Evolutionary conservation across 352 stramenopile genomes (phyloP).

Genomic region (Globisporangium cystogenes): DNA sequence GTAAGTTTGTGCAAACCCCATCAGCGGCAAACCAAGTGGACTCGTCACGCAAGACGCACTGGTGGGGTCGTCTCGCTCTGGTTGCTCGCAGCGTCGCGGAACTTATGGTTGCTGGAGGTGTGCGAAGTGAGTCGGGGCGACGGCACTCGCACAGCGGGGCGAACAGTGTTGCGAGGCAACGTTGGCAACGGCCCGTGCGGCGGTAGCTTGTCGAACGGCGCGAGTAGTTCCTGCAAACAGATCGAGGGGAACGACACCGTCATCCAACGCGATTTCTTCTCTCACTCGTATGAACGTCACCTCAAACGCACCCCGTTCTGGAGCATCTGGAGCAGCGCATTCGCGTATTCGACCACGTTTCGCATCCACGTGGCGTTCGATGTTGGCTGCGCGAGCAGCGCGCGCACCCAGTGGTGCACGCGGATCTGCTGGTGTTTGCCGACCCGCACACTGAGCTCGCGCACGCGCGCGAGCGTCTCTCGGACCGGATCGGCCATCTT

Average conservation of each 20-base stretch:
- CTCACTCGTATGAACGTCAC: too few species aligned
- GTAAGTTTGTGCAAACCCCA: background rate
- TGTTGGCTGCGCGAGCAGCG: constrained; percentile 46
- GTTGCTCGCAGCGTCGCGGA: background rate
- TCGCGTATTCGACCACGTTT: constrained; percentile 44
- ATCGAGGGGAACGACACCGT: background rate
- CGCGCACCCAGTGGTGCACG: constrained; percentile 48
- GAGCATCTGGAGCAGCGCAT: constrained; percentile 47
- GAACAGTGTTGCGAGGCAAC: constrained; percentile 42
- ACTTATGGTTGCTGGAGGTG: background rate
- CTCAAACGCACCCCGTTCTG: constrained; percentile 29
- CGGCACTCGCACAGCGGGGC: background rate
- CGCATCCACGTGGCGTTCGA: constrained; percentile 53
- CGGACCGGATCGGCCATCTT: constrained; percentile 21
- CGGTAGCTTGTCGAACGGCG: constrained; percentile 61
- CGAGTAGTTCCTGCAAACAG: constrained; percentile 29
- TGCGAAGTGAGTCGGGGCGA: background rate
- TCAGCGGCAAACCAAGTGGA: background rate
- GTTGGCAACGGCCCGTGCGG: constrained; percentile 45
- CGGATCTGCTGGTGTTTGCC: constrained; percentile 63
- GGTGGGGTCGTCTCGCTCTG: background rate
- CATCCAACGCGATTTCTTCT: background rate
- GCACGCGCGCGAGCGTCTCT: constrained; percentile 29
- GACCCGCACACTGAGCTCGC: constrained; percentile 23
- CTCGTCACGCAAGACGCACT: background rate